phyloP scores from a whole-genome alignment of 345 rosid genomes.

The Salix udensis region DNA sequence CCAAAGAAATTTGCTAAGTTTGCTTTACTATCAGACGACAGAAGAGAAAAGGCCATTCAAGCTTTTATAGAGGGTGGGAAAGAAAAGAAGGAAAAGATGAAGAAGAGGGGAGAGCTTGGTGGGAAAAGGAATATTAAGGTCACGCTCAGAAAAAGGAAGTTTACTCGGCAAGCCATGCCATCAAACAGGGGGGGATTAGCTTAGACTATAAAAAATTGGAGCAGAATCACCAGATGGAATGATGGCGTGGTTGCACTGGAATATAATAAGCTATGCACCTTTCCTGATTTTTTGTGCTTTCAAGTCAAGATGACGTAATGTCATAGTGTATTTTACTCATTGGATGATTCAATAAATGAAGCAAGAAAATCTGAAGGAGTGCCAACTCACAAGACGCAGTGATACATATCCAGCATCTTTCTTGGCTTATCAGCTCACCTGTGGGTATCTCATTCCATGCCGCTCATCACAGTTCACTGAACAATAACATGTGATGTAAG shows the following conservation, averaged over 20 bases:
- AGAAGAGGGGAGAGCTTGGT: conserved; percentile 29
- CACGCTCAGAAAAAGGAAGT: conserved; percentile 25
- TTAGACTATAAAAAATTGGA: conserved; percentile 1
- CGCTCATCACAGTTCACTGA: not conserved
- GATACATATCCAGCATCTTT: not conserved
- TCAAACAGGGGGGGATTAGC: conserved; percentile 6
- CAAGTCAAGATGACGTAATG: not conserved
- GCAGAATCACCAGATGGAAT: not conserved
- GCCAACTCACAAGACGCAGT: not conserved
- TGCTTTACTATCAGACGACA: conserved; percentile 68
- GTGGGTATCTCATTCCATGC: not conserved
- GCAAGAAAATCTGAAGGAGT: not conserved
- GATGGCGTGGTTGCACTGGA: not conserved
- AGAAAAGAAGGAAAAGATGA: conserved; percentile 59
- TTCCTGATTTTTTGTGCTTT: not conserved
- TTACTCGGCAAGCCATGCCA: conserved; percentile 14
- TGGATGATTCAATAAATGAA: not conserved
- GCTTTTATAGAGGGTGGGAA: conserved; percentile 64
- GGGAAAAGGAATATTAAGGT: conserved; percentile 15
- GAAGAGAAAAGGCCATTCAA: conserved; percentile 65
- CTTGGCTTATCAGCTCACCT: not conserved
- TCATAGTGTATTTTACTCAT: not conserved
- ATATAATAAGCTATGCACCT: not conserved
- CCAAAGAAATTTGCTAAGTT: conserved; percentile 83
- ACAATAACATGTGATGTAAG: not conserved